These are phyloP conservation scores for Physocladia obscura DNA, from an alignment of 192 early-diverging fungal genomes.

Conservation along the genomic window DNA sequence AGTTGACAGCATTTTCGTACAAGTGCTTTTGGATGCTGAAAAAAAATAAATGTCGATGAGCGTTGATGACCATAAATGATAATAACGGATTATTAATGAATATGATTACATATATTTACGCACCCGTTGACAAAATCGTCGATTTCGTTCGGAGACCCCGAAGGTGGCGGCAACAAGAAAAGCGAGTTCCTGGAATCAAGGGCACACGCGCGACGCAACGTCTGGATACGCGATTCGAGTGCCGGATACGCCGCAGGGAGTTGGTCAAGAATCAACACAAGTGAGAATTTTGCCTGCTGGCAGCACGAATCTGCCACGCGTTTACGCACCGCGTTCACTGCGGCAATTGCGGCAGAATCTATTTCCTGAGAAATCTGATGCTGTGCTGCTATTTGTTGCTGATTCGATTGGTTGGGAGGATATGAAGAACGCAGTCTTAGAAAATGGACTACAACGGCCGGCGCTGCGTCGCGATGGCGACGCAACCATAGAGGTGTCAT, in stretches of 20 bases:
- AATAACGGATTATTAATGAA: neutral
- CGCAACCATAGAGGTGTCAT: conserved; percentile 69
- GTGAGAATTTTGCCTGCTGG: conserved; percentile 72
- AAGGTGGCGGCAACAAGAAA: conserved; percentile 58
- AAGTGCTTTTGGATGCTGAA: conserved; percentile 64
- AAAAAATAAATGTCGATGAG: neutral
- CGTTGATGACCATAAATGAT: neutral
- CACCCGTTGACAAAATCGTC: conserved; percentile 65
- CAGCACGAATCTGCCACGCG: conserved; percentile 25
- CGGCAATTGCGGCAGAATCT: too few relatives aligned
- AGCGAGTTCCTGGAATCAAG: conserved; percentile 70
- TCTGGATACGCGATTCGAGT: conserved; percentile 69
- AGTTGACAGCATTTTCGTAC: conserved; percentile 66
- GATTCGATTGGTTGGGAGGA: neutral
- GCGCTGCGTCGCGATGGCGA: conserved; percentile 62
- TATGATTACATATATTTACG: too few relatives aligned
- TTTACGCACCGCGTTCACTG: too few relatives aligned
- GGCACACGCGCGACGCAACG: conserved; percentile 66
- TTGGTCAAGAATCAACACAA: conserved; percentile 63
- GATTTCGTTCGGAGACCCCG: conserved; percentile 37
- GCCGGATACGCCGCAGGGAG: conserved; percentile 57
- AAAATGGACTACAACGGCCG: conserved; percentile 68
- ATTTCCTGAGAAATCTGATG: too few relatives aligned
- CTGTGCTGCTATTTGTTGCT: too few relatives aligned
- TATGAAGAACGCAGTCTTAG: neutral